Evolutionary conservation across 352 stramenopile genomes (phyloP), one percentile per base, ranked within the genome.

Genomic region (Peronospora farinosa): DNA sequence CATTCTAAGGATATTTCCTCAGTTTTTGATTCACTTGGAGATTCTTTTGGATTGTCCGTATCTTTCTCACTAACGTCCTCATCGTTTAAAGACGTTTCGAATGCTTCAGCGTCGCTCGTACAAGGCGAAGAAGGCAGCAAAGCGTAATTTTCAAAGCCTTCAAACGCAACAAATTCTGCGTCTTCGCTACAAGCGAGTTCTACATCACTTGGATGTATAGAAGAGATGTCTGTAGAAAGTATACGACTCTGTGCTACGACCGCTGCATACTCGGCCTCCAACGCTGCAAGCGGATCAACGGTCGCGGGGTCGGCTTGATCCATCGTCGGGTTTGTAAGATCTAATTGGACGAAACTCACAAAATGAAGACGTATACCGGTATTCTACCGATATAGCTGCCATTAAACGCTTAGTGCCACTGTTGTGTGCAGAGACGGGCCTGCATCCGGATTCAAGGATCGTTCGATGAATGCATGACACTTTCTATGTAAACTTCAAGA

Each of bases 201-300:
- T 30, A 33, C 49, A 4, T 60, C 45, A n/a, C n/a, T 28, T 33
- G 32, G 6, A 3, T 47, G 15, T 19, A 17, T 16, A 23, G 6
- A 12, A 38, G 37, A 2, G 4, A 23, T 12, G 0, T 38, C 30
- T 27, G 40, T 28, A 42, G 15, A 17, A 8, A 36, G 16, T 7
- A 19, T 16, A 8, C 9, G 51, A 33, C 53, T 62, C 51, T 84
- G 74, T 17, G 72, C 72, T 35, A 88, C 11, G 7, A 86, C 70
- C 7, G 67, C 65, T 13, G 67, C 72, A 50, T 88, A 88, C 50
- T 88, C 77, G 40, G 68, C 72, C 17, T 88, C 77, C 1, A 88
- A 62, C 49, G 51, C 40, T 36, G 58, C 70, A 1, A 88, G 66
- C 46, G 69, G 74, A 52, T 88, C 76, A 32, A 71, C 65, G 16